These are phyloP conservation scores for Melampsora larici-populina DNA, from an alignment of 1,284 basidiomycete genomes.

Conservation along the genomic window DNA sequence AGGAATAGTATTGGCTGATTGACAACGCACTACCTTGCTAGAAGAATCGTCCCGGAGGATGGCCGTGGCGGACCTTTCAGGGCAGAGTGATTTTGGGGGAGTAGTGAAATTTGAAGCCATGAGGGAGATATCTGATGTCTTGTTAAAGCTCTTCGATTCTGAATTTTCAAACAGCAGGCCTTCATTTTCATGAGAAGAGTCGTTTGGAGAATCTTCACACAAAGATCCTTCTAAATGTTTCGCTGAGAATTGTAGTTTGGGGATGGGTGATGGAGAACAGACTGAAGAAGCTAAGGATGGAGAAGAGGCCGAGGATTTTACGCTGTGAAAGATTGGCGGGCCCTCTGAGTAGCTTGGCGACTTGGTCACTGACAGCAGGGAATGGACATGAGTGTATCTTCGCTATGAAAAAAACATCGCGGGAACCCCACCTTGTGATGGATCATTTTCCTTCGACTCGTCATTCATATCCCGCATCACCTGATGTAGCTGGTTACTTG, in stretches of 20 bases:
- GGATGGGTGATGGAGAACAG: background rate
- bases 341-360: background rate
- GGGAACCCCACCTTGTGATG: background rate
- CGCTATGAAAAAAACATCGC: too few species aligned
- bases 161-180: too few species aligned
- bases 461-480: background rate
- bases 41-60: too few species aligned
- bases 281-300: background rate
- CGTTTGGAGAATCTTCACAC: too few species aligned
- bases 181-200: too few species aligned
- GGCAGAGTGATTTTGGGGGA: background rate
- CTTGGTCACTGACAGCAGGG: background rate
- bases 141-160: too few species aligned
- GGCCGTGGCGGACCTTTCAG: background rate
- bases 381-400: background rate
- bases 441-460: constrained; percentile 1
- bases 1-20: background rate
- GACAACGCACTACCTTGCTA: too few species aligned
- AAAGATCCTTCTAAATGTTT: too few species aligned
- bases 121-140: background rate
- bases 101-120: background rate
- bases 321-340: background rate
- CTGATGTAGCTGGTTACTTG: background rate
- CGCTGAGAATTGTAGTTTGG: background rate
- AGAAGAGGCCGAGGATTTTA: background rate